Base-by-base conservation (phyloP, 305 asterid species). In the Caryopteris hybrid region DNA sequence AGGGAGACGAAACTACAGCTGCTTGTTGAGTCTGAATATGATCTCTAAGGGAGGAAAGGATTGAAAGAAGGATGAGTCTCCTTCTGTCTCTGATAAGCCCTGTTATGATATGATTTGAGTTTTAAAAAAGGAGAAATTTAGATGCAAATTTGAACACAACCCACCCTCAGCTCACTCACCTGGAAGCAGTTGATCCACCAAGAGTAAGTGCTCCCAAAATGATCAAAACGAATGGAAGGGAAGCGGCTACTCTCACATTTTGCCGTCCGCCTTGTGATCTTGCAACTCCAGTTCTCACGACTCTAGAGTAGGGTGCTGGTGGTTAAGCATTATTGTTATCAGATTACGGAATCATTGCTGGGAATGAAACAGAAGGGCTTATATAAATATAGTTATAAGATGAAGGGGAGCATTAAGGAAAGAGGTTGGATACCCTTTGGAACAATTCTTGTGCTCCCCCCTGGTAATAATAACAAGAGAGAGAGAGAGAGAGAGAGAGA, bases 21-120 rank as follows among this genome's bases (percentile, higher is more conserved):
- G n/a, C n/a, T n/a, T n/a, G n/a, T n/a, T n/a, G n/a, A n/a, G n/a
- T n/a, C n/a, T n/a, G n/a, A n/a, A 2, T 4, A 18, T 38, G 34
- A 21, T 18, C 10, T 83, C 70, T 25, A 88, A 48, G 95, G 95
- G 52, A 88, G 95, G 78, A 88, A 85, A 41, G 95, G 95, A 63
- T 88, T 88, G 68, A 72, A 82, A 39, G 86, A 77, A 73, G 92
- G 87, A 73, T 82, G 77, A 11, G 82, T 75, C 69, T 78, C 81
- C 70, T 76, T 77, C 48, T 85, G 83, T 52, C 80, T 81, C 61
- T 31, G 55, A 81, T 87, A 87, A 54, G 95, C 78, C 89, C 95
- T 83, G 85, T 52, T 52, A 5, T 36, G 41, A 34, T 23, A 23
- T 12, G 56, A 3, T 36, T 10, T 25, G 0, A 7, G 58, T 53